phyloP scores from a whole-genome alignment of 192 early-diverging fungal genomes.

The Geranomyces variabilis region DNA sequence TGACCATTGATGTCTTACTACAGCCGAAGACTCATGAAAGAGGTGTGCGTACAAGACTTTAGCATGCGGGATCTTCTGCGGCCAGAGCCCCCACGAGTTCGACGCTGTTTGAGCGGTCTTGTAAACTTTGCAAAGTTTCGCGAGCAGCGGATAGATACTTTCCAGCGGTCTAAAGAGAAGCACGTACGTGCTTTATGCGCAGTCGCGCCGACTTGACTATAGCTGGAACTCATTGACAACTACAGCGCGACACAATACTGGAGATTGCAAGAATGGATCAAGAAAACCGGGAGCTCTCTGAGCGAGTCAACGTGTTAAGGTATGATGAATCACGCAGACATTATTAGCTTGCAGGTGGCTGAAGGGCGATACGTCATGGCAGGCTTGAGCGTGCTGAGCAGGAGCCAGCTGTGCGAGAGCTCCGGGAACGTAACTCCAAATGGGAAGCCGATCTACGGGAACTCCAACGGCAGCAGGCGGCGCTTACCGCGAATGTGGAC shows the following conservation, averaged over 20 bases:
- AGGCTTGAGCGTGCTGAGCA: constrained; percentile 58
- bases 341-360: constrained; percentile 4
- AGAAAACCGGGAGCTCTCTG: constrained; percentile 57
- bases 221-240: no score
- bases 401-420: constrained; percentile 49
- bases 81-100: constrained; percentile 71
- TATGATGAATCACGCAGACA: neutral
- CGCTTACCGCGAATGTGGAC: constrained; percentile 45
- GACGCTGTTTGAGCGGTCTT: constrained; percentile 76
- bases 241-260: no score
- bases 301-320: constrained; percentile 55
- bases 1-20: constrained; percentile 2
- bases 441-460: constrained; percentile 61
- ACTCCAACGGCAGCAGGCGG: constrained; percentile 46
- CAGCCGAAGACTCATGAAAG: constrained; percentile 64
- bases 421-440: constrained; percentile 55
- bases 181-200: constrained; percentile 39
- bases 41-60: constrained; percentile 78
- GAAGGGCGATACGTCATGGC: no score
- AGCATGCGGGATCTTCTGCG: constrained; percentile 75
- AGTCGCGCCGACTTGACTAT: no score
- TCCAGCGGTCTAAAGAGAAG: constrained; percentile 66
- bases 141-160: constrained; percentile 70
- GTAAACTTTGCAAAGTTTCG: constrained; percentile 93
- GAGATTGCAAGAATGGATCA: constrained; percentile 45